Percentiles rank a stretch among this genome's conserved stretches.
Evolutionary conservation across 805 yeast species (phyloP).

Genomic region (Saccharomycopsis sp.): DNA sequence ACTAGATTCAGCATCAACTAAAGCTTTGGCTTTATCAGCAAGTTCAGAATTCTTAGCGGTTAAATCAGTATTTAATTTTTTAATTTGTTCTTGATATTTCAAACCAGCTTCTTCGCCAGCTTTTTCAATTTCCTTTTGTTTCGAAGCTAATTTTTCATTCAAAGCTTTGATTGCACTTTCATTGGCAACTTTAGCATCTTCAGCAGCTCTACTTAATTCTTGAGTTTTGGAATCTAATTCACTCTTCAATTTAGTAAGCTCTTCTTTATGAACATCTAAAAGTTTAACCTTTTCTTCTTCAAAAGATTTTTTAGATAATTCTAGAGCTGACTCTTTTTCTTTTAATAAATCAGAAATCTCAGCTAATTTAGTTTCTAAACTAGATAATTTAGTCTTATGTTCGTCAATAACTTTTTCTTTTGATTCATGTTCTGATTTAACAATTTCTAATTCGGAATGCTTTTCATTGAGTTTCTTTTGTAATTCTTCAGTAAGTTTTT

Average conservation of each 20-base stretch:
- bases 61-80: slow-evolving; percentile 1
- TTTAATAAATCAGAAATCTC: not conserved
- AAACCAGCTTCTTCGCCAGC: not conserved
- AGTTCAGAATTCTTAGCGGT: not conserved
- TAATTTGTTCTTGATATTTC: too few species aligned
- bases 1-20: not conserved
- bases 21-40: not conserved
- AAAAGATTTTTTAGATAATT: not conserved
- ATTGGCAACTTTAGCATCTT: not conserved
- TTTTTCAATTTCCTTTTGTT: not conserved
- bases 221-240: slow-evolving; percentile 1
- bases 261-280: slow-evolving; percentile 1
- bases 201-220: slow-evolving; percentile 2
- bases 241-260: slow-evolving; percentile 2
- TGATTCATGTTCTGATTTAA: not conserved
- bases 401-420: slow-evolving; percentile 1
- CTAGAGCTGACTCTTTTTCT: slow-evolving; percentile 1
- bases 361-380: not conserved
- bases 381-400: not conserved
- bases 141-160: not conserved
- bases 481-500: slow-evolving; percentile 6
- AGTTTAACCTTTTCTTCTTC: not conserved
- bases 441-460: not conserved
- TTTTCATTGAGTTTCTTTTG: slow-evolving; percentile 1
- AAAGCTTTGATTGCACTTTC: slow-evolving; percentile 3